Evolutionary conservation across 2,329 filamentous ascomycete genomes (phyloP).

Genomic region (Alternaria arbusti): DNA sequence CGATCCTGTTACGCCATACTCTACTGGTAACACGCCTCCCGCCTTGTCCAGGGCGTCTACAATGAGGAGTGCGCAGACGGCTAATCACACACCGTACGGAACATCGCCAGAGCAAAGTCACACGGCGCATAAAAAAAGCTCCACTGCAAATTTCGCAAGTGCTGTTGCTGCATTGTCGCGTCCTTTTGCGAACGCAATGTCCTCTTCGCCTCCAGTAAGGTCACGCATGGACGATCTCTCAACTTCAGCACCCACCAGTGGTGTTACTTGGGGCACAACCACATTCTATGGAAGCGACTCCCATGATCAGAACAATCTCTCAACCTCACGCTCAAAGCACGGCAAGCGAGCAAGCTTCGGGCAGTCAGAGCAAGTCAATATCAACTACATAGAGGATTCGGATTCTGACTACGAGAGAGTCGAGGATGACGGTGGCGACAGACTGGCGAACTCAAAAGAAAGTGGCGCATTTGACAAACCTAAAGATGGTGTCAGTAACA

Average conservation of each 20-base stretch:
- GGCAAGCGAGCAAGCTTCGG: conserved; percentile 49
- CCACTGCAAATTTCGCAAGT: conserved; percentile 48
- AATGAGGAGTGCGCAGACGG: conserved; percentile 41
- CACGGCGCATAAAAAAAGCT: conserved; percentile 37
- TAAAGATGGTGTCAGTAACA: conserved; percentile 12
- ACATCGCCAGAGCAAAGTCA: conserved; percentile 52
- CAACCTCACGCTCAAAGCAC: conserved; percentile 43
- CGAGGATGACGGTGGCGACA: conserved; percentile 16
- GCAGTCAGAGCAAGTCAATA: conserved; percentile 37
- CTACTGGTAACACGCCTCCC: conserved; percentile 61
- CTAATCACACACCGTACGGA: conserved; percentile 50
- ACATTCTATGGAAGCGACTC: conserved; percentile 48
- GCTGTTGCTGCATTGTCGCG: conserved; percentile 50
- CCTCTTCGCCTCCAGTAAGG: conserved; percentile 48
- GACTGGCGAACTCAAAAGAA: conserved; percentile 30
- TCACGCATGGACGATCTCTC: conserved; percentile 48
- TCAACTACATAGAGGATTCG: conserved; percentile 41
- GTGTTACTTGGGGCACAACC: conserved; percentile 56
- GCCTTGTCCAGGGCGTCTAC: conserved; percentile 50
- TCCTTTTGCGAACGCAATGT: conserved; percentile 48
- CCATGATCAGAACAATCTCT: conserved; percentile 33
- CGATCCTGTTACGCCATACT: conserved; percentile 59
- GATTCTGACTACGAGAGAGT: conserved; percentile 41
- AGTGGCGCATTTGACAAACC: conserved; percentile 26
- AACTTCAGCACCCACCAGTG: conserved; percentile 50